Percentiles rank a stretch among this genome's conserved stretches.
These are phyloP conservation scores for Microsporum audouinii DNA, from an alignment of 2,329 filamentous ascomycete species.

Conservation along the genomic window DNA sequence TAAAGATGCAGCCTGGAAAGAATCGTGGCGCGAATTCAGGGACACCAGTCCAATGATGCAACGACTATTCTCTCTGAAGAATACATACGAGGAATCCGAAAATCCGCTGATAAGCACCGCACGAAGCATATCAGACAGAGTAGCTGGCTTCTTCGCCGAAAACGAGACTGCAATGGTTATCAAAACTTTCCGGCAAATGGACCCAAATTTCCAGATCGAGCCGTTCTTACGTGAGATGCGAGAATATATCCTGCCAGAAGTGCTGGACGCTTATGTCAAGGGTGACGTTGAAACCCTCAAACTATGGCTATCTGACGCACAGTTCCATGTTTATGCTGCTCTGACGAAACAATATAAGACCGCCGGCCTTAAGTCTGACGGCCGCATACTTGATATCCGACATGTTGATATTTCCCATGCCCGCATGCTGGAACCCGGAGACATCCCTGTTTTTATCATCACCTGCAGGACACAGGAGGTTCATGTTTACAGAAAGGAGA, in stretches of 20 bases:
- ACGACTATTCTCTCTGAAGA: conserved; percentile 73
- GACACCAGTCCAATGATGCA: conserved; percentile 84
- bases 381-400: conserved; percentile 86
- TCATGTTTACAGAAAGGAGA: conserved; percentile 88
- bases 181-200: conserved; percentile 95
- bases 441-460: conserved; percentile 81
- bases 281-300: conserved; percentile 83
- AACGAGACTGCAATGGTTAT: conserved; percentile 97
- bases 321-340: conserved; percentile 95
- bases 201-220: conserved; percentile 87
- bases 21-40: conserved; percentile 93
- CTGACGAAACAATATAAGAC: conserved; percentile 92
- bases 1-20: conserved; percentile 96
- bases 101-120: conserved; percentile 90
- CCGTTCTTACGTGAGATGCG: conserved; percentile 90
- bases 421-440: conserved; percentile 38
- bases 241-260: conserved; percentile 95
- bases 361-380: conserved; percentile 85
- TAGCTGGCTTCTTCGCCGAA: conserved; percentile 94
- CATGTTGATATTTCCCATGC: conserved; percentile 62
- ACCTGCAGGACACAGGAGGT: conserved; percentile 96
- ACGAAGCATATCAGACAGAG: conserved; percentile 81
- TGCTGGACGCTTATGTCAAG: conserved; percentile 95
- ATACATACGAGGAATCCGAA: conserved; percentile 87
- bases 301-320: conserved; percentile 89